Base-by-base conservation (phyloP, 306 rosid species). In the Trichosanthes cucumerina region DNA sequence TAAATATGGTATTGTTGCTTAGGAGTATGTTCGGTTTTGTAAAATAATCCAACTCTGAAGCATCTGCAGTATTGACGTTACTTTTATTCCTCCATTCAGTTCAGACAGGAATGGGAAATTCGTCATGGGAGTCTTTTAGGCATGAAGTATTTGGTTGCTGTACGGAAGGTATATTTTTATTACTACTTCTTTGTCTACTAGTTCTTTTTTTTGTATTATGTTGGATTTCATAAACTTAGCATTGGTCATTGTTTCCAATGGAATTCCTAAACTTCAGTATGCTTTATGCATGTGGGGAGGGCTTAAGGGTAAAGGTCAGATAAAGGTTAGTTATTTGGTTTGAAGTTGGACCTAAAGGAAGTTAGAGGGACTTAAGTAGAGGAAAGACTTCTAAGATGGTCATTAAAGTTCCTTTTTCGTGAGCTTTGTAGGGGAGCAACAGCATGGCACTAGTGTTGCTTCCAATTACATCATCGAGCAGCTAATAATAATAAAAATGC, bases 41-140 rank as follows among this genome's bases (percentile, higher is more conserved):
- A 18, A 72, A 47, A 47, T 13, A 24, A 46, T 72, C 59, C 26
- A 36, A 74, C 9, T 64, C 62, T 57, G 43, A 75, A 39, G 65
- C 72, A 82, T 81, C 44, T 76, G 15, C 79, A 62, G 82, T 82
- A 81, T 81, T 87, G 81, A 76, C 85, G 84, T 79, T 88, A 78
- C 80, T 83, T 82, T 79, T 80, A 80, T 85, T 85, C 73, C 70
- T 86, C 79, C 89, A 79, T 92, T 87, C 97, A 95, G 98, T 92
- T 90, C 89, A 91, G 98, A 84, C 93, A 97, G 86, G 97, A 95
- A 81, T 95, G 98, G 98, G 98, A 95, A 89, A 91, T 95, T 92
- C 98, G 97, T 76, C 98, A 95, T 78, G 97, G 98, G 68, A 89
- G 97, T 84, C 96, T 95, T 79, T 89, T 95, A 83, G 96, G 97